Percentiles rank a stretch among this genome's conserved stretches.
These are phyloP conservation scores for Ogataea philodendri DNA, from an alignment of 805 yeast genomes.

Conservation along the genomic window DNA sequence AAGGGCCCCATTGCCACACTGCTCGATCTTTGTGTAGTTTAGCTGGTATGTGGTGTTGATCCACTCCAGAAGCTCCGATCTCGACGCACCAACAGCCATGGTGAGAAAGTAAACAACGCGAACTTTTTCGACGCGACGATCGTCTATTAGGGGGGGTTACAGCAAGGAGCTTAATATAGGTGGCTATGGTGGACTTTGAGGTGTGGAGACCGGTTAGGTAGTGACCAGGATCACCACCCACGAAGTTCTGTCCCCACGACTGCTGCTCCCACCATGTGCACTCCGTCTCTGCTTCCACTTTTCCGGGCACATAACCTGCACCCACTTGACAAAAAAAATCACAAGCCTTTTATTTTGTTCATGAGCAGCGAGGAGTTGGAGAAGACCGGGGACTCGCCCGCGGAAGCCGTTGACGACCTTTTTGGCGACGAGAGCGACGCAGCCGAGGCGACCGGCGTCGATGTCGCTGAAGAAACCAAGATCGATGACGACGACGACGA, in stretches of 20 bases:
- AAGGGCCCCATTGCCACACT: conserved; percentile 94
- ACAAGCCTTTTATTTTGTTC: conserved; percentile 6
- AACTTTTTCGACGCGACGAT: conserved; percentile 18
- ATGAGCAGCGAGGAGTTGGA: conserved; percentile 22
- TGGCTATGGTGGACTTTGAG: conserved; percentile 21
- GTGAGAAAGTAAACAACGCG: conserved; percentile 19
- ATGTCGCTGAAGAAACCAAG: conserved; percentile 22
- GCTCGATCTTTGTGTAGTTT: conserved; percentile 75
- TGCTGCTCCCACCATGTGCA: too few relatives aligned
- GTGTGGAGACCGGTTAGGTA: too few relatives aligned
- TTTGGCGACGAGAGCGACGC: conserved; percentile 32
- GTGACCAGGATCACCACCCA: too few relatives aligned
- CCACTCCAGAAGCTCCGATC: conserved; percentile 85
- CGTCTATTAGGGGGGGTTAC: too few relatives aligned
- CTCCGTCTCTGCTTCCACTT: too few relatives aligned
- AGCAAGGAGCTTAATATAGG: not conserved
- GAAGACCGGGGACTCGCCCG: conserved; percentile 31
- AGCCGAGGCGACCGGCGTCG: conserved; percentile 22
- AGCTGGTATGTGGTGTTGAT: conserved; percentile 68
- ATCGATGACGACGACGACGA: conserved; percentile 39
- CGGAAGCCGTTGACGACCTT: conserved; percentile 37
- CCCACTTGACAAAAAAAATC: conserved; percentile 1
- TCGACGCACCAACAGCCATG: conserved; percentile 61
- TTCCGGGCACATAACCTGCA: conserved; percentile 14
- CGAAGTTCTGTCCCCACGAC: too few relatives aligned